These are phyloP conservation scores for Fusarium phyllophilum DNA, from an alignment of 2,329 filamentous ascomycete species.

Conservation along the genomic window DNA sequence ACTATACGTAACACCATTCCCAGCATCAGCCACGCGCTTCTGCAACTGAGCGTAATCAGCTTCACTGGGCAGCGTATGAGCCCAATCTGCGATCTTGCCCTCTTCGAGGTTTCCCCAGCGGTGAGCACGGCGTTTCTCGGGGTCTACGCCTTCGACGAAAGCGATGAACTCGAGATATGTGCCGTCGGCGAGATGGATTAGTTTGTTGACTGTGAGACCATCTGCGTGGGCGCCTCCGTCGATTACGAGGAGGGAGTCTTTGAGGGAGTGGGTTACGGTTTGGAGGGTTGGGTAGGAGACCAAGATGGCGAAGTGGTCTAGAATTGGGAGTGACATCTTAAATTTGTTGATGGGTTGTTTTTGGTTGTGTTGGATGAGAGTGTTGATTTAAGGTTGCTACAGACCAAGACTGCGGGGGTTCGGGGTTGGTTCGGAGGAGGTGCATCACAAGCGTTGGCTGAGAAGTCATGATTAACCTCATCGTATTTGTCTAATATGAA, in stretches of 20 bases:
- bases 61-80: conserved; percentile 58
- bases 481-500: too few species aligned
- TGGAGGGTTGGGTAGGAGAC: conserved; percentile 62
- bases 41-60: conserved; percentile 53
- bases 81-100: conserved; percentile 68
- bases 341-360: not conserved
- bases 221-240: conserved; percentile 71
- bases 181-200: conserved; percentile 71
- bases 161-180: conserved; percentile 74
- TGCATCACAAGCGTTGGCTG: not conserved
- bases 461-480: not conserved
- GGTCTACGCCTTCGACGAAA: conserved; percentile 60
- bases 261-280: conserved; percentile 61
- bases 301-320: conserved; percentile 74
- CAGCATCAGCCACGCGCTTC: conserved; percentile 46
- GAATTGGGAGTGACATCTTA: conserved; percentile 41
- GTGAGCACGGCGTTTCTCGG: conserved; percentile 57
- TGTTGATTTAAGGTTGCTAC: not conserved
- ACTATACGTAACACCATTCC: conserved; percentile 55
- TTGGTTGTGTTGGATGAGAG: not conserved
- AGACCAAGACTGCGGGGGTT: conserved; percentile 26
- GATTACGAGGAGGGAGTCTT: conserved; percentile 65
- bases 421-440: conserved; percentile 28
- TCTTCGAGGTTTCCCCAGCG: conserved; percentile 66
- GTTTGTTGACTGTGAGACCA: conserved; percentile 68